A percentile compares a stretch with the other conserved stretches of the same genome.
Evolutionary conservation across 2,329 filamentous ascomycete genomes (phyloP).

Genomic region (Fusarium napiforme): DNA sequence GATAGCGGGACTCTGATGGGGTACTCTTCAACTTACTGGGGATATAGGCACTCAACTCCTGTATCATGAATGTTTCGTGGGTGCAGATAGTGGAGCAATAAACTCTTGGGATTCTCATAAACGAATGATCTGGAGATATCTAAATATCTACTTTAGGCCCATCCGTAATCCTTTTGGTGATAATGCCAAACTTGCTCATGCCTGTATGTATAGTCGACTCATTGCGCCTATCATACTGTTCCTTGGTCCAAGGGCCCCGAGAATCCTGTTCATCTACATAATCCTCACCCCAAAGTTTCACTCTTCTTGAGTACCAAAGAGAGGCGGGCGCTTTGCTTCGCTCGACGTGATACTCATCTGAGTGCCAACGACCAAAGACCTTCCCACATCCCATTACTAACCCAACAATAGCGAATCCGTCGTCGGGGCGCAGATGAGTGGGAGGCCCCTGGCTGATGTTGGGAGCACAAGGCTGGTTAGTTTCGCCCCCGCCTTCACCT

Average conservation of each 20-base stretch:
- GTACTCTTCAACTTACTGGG: background rate
- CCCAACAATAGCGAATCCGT: background rate
- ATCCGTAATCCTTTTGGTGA: background rate
- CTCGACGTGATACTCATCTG: background rate
- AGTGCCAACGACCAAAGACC: background rate
- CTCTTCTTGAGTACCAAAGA: no score
- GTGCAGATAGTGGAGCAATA: background rate
- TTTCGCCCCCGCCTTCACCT: rapidly evolving
- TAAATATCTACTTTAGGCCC: rapidly evolving
- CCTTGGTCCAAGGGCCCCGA: background rate
- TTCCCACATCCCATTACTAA: background rate
- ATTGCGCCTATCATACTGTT: rapidly evolving
- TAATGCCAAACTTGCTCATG: background rate
- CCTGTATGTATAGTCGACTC: background rate
- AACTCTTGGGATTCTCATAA: background rate
- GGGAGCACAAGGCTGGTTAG: rapidly evolving
- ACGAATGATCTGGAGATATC: rapidly evolving
- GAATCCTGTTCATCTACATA: rapidly evolving
- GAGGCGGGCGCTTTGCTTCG: no score
- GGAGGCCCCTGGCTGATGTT: no score
- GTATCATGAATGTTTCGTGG: rapidly evolving
- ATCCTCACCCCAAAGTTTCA: background rate
- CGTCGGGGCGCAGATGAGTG: background rate
- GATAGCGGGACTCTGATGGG: rapidly evolving
- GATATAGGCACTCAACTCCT: background rate